Conservation (phyloP, 2,329 filamentous ascomycete genomes). For the Fusarium sp. region DNA sequence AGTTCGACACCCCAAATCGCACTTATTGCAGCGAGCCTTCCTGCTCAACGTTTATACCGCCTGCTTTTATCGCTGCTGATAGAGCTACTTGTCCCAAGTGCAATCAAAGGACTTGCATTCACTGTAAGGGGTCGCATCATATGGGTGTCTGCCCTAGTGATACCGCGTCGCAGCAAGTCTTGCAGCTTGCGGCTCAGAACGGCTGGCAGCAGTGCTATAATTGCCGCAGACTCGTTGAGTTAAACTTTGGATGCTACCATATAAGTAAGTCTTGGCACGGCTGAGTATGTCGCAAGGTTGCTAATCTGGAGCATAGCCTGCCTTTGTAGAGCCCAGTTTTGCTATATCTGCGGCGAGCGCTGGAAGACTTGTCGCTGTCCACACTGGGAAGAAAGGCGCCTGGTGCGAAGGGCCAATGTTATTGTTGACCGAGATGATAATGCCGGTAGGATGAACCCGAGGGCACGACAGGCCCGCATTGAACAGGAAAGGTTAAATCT, state of each 20-base stretch:
- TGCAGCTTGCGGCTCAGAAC: constrained; percentile 54
- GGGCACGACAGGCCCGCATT: not conserved
- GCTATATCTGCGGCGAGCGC: constrained; percentile 57
- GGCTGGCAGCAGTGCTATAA: constrained; percentile 63
- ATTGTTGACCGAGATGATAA: constrained; percentile 46
- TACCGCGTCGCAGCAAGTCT: constrained; percentile 51
- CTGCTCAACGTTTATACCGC: constrained; percentile 63
- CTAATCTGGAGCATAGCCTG: constrained; percentile 52
- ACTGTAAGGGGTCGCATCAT: constrained; percentile 62
- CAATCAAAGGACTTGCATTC: constrained; percentile 57
- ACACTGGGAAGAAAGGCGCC: constrained; percentile 53
- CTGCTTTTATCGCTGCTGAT: constrained; percentile 45
- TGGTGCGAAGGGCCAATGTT: constrained; percentile 48
- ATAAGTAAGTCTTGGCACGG: constrained; percentile 60
- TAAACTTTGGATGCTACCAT: constrained; percentile 64
- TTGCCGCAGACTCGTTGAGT: constrained; percentile 62
- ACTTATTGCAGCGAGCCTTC: constrained; percentile 60
- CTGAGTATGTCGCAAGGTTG: too few species aligned
- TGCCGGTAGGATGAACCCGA: not conserved
- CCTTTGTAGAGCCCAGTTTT: constrained; percentile 60
- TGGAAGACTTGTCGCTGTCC: constrained; percentile 58
- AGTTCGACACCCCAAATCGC: constrained; percentile 60
- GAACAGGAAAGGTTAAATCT: constrained; percentile 13
- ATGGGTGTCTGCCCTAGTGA: constrained; percentile 61
- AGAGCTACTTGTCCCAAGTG: constrained; percentile 59